These are phyloP conservation scores for Vaccinium corymbosum DNA, from an alignment of 148 eudicot genomes.

Conservation along the genomic window DNA sequence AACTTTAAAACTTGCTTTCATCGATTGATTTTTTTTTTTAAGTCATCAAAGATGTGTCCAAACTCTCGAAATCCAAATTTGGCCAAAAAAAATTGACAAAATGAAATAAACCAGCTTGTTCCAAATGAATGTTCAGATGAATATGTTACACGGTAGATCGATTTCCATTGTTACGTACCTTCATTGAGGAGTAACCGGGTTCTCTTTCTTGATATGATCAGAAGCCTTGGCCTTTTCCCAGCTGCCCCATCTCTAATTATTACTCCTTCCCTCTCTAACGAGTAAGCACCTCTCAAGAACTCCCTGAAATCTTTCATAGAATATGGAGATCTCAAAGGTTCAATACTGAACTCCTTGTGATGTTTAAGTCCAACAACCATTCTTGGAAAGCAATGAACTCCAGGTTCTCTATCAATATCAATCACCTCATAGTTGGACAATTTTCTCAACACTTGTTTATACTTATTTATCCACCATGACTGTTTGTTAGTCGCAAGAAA, in stretches of 20 bases:
- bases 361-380: constrained; percentile 47
- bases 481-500: constrained; percentile 33
- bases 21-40: no score
- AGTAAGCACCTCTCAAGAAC: constrained; percentile 35
- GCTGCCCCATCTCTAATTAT: background rate
- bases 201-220: constrained; percentile 42
- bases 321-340: constrained; percentile 25
- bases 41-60: no score
- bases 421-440: constrained; percentile 44
- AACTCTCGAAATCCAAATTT: background rate
- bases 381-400: constrained; percentile 45
- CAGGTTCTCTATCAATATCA: constrained; percentile 36
- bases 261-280: constrained; percentile 30
- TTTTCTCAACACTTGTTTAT: constrained; percentile 25
- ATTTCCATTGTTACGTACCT: background rate
- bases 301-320: constrained; percentile 34
- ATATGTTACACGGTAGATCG: background rate
- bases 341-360: constrained; percentile 32
- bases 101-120: background rate
- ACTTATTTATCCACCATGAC: constrained; percentile 35
- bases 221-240: constrained; percentile 38
- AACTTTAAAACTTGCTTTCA: no score
- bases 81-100: no score
- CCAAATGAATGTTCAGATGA: background rate
- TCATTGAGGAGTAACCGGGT: constrained; percentile 41